A percentile compares a stretch with the other conserved stretches of the same genome.
phyloP scores from a whole-genome alignment of 805 yeast genomes.

The Hanseniaspora nectarophila region DNA sequence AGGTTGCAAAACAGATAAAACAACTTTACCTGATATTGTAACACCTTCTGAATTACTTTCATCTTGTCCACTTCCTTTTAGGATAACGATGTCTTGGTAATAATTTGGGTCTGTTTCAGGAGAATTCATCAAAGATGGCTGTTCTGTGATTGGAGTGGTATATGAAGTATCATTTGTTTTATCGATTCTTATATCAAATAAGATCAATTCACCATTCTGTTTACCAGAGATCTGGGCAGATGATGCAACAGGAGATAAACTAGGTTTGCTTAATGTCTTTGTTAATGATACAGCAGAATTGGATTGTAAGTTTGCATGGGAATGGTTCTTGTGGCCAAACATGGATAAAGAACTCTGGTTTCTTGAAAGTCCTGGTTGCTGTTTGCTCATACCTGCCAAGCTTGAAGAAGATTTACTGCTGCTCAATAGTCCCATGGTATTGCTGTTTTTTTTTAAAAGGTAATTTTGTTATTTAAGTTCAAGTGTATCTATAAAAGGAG shows the following conservation, averaged over 20 bases:
- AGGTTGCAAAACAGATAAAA: slow-evolving; percentile 64
- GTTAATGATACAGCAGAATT: not conserved
- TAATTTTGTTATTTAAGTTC: not conserved
- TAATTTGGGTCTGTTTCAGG: not conserved
- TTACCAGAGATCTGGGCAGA: slow-evolving; percentile 24
- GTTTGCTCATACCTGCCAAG: not conserved
- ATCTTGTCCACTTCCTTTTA: slow-evolving; percentile 66
- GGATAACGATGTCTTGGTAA: slow-evolving; percentile 56
- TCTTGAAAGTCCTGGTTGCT: not conserved
- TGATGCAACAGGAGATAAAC: slow-evolving; percentile 13
- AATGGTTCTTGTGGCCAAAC: not conserved
- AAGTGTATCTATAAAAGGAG: not conserved
- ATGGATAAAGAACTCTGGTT: not conserved
- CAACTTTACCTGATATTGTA: slow-evolving; percentile 64
- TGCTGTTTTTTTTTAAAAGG: slow-evolving; percentile 20
- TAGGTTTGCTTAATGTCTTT: not conserved
- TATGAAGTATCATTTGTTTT: slow-evolving; percentile 26
- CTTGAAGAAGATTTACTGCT: not conserved
- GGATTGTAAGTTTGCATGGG: not conserved
- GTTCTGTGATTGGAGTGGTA: slow-evolving; percentile 31
- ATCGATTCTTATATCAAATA: slow-evolving; percentile 46
- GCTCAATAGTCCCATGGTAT: not conserved
- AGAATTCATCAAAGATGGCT: not conserved
- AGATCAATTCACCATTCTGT: slow-evolving; percentile 20
- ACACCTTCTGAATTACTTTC: slow-evolving; percentile 50